Evolutionary conservation across 305 asterid genomes (phyloP).

Genomic region (Solanum hybrid): DNA sequence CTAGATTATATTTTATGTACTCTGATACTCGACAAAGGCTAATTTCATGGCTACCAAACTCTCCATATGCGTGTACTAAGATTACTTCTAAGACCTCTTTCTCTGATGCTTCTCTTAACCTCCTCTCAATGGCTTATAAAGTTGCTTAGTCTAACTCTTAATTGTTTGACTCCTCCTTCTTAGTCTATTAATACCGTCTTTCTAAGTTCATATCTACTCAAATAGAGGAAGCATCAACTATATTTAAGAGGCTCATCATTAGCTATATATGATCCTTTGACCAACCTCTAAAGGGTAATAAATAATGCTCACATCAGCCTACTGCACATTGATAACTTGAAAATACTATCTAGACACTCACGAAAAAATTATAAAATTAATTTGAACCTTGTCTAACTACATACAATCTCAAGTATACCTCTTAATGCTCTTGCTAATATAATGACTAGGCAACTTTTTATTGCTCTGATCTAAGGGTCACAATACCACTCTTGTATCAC

Average conservation of each 20-base stretch:
- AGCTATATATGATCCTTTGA: background rate
- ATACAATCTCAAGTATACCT: background rate
- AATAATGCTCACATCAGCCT: background rate
- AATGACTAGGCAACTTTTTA: background rate
- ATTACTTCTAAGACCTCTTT: background rate
- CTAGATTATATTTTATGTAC: background rate
- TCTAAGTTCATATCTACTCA: background rate
- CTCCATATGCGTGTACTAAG: background rate
- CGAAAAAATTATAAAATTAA: no score
- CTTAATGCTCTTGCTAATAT: background rate
- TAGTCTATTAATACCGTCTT: background rate
- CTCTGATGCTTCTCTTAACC: background rate
- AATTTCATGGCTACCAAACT: background rate
- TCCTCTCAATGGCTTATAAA: background rate
- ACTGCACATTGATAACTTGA: background rate
- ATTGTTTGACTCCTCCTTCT: background rate
- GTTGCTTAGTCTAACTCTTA: background rate
- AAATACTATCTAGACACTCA: background rate
- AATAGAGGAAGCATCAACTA: background rate
- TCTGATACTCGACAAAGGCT: background rate
- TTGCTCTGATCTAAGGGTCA: background rate
- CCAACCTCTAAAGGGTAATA: background rate
- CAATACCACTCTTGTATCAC: background rate
- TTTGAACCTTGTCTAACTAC: background rate
- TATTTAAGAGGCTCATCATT: background rate